Percentiles rank a stretch among this genome's conserved stretches.
Conservation (phyloP, 2,329 filamentous ascomycete species). For the Clarireedia paspali region DNA sequence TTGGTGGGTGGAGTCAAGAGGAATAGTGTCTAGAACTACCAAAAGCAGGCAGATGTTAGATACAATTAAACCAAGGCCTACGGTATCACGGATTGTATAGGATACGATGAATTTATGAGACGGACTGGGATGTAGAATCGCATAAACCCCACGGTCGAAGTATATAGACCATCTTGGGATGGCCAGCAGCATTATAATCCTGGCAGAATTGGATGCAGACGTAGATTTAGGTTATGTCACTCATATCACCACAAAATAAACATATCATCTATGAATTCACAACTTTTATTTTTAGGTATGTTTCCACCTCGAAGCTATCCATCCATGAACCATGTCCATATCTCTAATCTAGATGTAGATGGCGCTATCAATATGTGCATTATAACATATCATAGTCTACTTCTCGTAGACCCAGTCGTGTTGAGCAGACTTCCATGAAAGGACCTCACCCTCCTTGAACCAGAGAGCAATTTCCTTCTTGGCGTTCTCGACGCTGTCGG, state of each 20-base stretch:
- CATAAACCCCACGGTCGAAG: no score
- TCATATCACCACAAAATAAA: background rate
- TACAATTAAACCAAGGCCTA: background rate
- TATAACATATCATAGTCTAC: conserved; percentile 27
- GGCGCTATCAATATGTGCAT: background rate
- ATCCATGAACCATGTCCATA: background rate
- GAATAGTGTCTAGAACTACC: background rate
- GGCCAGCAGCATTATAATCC: no score
- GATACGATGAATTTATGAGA: no score
- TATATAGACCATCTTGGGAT: no score
- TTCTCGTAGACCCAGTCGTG: conserved; percentile 98
- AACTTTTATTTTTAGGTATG: conserved; percentile 1
- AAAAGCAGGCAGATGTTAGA: background rate
- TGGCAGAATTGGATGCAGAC: no score
- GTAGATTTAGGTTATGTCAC: no score
- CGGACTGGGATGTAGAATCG: no score
- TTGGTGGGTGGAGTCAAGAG: conserved; percentile 8
- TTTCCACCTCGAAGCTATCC: background rate
- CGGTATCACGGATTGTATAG: background rate
- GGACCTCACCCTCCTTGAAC: conserved; percentile 86
- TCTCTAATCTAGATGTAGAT: background rate
- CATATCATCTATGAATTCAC: background rate
- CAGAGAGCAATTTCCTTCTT: conserved; percentile 99
- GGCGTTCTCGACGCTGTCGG: conserved; percentile 96
- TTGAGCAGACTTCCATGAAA: conserved; percentile 76